A percentile compares a stretch with the other conserved stretches of the same genome.
Evolutionary conservation across 768 basidiomycete genomes (phyloP).

Genomic region (Rhizopogon rudus): DNA sequence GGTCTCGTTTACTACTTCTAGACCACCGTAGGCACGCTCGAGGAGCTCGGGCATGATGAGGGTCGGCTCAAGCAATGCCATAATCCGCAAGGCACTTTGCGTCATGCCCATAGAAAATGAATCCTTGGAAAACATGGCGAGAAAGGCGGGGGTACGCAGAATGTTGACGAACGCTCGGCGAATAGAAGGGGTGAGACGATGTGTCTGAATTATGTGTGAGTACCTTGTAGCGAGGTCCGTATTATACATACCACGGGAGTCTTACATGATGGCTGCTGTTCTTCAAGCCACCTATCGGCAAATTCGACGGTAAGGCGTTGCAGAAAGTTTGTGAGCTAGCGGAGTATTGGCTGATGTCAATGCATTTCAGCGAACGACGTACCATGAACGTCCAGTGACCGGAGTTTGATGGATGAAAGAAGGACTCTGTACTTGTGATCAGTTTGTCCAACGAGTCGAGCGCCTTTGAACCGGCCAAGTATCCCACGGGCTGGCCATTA

Average conservation of each 20-base stretch:
- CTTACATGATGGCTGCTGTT: conserved; percentile 70
- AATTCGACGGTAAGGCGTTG: conserved; percentile 75
- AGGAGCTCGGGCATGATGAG: conserved; percentile 88
- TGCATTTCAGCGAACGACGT: not conserved
- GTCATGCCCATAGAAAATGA: conserved; percentile 74
- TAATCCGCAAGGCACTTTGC: conserved; percentile 69
- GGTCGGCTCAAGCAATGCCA: conserved; percentile 77
- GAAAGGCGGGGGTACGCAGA: conserved; percentile 80
- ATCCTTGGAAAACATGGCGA: conserved; percentile 91
- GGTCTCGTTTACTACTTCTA: conserved; percentile 95
- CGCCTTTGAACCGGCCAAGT: conserved; percentile 79
- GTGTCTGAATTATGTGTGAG: conserved; percentile 38
- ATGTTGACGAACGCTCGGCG: conserved; percentile 77
- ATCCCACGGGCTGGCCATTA: conserved; percentile 43
- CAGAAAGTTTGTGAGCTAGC: conserved; percentile 76
- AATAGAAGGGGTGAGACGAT: conserved; percentile 76
- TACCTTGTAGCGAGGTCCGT: not conserved
- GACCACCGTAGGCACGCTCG: conserved; percentile 84
- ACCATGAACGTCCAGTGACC: conserved; percentile 67
- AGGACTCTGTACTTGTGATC: conserved; percentile 88
- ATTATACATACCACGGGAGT: conserved; percentile 56
- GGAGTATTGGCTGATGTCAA: conserved; percentile 5
- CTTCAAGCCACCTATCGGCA: conserved; percentile 72
- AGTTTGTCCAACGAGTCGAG: conserved; percentile 84
- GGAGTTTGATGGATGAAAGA: conserved; percentile 93